These are phyloP conservation scores for Isoetes taiwanensis DNA, from an alignment of 75 land plant species.

Conservation along the genomic window DNA sequence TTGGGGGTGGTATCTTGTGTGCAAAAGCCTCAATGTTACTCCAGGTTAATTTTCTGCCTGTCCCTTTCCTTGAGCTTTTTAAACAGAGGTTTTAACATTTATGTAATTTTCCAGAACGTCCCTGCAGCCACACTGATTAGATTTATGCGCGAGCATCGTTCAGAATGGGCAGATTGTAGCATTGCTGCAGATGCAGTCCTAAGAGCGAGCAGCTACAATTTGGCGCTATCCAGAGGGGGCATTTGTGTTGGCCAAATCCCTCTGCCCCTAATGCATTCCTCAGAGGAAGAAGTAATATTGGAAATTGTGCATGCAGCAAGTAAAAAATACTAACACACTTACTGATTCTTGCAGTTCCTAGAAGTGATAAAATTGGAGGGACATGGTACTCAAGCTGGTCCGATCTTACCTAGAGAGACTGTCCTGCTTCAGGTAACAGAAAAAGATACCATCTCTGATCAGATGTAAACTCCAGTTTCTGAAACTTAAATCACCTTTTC, in stretches of 20 bases:
- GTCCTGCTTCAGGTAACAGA: constrained; percentile 51
- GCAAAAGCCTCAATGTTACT: constrained; percentile 97
- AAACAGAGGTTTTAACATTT: background rate
- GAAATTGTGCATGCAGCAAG: too few species aligned
- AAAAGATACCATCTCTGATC: too few species aligned
- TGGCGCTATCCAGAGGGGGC: too few species aligned
- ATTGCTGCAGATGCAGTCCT: constrained; percentile 34
- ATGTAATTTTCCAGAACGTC: constrained; percentile 20
- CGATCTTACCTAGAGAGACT: constrained; percentile 40
- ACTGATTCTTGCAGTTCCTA: constrained; percentile 35
- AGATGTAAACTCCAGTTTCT: background rate
- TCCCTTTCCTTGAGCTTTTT: background rate
- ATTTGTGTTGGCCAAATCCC: constrained; percentile 35
- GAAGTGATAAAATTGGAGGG: constrained; percentile 73
- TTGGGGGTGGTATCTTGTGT: constrained; percentile 74
- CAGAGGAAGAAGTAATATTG: constrained; percentile 62
- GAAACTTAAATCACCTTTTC: background rate
- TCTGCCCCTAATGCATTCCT: constrained; percentile 60
- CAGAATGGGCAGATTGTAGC: constrained; percentile 28
- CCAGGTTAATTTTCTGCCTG: constrained; percentile 52
- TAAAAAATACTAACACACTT: too few species aligned
- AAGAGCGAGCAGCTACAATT: constrained; percentile 28
- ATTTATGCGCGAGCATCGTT: constrained; percentile 30
- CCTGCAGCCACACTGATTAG: constrained; percentile 21
- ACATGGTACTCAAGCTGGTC: constrained; percentile 44